phyloP scores from a whole-genome alignment of 805 yeast genomes.

The Candida xyloterini region DNA sequence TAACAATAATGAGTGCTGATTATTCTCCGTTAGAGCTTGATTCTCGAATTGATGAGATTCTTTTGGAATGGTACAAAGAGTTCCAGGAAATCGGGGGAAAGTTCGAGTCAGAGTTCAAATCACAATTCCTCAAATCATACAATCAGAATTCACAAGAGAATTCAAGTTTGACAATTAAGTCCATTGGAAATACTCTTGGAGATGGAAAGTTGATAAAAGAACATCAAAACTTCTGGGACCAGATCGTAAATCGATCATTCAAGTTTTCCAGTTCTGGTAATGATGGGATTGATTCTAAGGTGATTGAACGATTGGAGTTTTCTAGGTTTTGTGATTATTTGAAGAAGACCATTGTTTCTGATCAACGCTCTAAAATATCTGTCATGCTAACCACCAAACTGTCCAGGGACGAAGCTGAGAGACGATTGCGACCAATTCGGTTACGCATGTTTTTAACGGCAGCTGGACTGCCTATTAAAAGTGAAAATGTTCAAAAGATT shows the following conservation, averaged over 20 bases:
- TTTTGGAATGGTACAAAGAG: conserved; percentile 39
- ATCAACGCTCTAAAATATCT: conserved; percentile 39
- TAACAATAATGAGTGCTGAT: conserved; percentile 53
- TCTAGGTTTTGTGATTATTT: conserved; percentile 37
- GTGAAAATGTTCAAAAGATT: conserved; percentile 37
- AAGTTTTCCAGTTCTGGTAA: conserved; percentile 36
- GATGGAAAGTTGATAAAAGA: conserved; percentile 28
- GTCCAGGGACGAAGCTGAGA: conserved; percentile 36
- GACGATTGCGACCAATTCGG: conserved; percentile 37
- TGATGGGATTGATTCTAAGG: conserved; percentile 33
- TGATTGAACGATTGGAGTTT: conserved; percentile 34
- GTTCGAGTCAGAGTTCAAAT: conserved; percentile 36
- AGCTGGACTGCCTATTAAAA: conserved; percentile 46
- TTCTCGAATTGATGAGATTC: conserved; percentile 45
- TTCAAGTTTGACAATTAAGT: conserved; percentile 26
- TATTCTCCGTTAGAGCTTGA: conserved; percentile 41
- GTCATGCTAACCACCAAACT: conserved; percentile 40
- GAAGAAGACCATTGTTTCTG: conserved; percentile 36
- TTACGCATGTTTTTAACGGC: conserved; percentile 43
- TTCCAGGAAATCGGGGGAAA: conserved; percentile 27
- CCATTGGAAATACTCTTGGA: conserved; percentile 22
- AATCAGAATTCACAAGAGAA: conserved; percentile 18
- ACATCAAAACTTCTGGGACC: conserved; percentile 51
- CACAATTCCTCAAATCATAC: conserved; percentile 35
- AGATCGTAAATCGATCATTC: conserved; percentile 44